These are phyloP conservation scores for Hordeum pubiflorum DNA, from an alignment of 202 grass and related monocot species.

Conservation along the genomic window DNA sequence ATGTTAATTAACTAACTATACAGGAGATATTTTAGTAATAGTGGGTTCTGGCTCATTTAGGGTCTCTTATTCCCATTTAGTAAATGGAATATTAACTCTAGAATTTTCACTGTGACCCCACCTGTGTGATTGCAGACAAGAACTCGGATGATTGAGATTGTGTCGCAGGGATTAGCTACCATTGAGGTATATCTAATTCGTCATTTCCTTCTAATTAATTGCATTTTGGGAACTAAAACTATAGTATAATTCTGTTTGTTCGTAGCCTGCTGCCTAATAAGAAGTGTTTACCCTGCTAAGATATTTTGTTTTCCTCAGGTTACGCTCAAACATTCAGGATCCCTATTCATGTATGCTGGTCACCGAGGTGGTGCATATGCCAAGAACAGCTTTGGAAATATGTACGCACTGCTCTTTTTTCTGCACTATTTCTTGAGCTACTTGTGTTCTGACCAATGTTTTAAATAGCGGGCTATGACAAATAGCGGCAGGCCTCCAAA, in stretches of 20 bases:
- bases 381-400: conserved; percentile 95
- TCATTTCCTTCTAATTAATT: conserved; percentile 6
- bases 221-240: neutral
- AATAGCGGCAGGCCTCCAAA: too few species aligned
- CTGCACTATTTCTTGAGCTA: conserved; percentile 7
- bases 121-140: conserved; percentile 42
- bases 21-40: conserved; percentile 5
- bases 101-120: neutral
- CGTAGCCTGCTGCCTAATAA: neutral
- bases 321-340: conserved; percentile 88
- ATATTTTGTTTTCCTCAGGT: conserved; percentile 42
- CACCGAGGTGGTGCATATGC: conserved; percentile 87
- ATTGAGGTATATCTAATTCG: conserved; percentile 57
- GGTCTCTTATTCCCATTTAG: neutral
- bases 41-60: neutral
- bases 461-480: too few species aligned
- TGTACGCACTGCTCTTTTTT: conserved; percentile 37
- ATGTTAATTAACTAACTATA: neutral
- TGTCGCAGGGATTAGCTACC: conserved; percentile 64
- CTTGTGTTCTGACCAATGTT: neutral
- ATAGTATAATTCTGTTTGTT: neutral
- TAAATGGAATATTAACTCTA: neutral
- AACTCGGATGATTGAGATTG: conserved; percentile 78
- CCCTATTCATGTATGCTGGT: conserved; percentile 96
- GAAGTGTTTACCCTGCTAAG: neutral